Conservation (phyloP, 768 basidiomycete species). For the Leccinum obscurum region DNA sequence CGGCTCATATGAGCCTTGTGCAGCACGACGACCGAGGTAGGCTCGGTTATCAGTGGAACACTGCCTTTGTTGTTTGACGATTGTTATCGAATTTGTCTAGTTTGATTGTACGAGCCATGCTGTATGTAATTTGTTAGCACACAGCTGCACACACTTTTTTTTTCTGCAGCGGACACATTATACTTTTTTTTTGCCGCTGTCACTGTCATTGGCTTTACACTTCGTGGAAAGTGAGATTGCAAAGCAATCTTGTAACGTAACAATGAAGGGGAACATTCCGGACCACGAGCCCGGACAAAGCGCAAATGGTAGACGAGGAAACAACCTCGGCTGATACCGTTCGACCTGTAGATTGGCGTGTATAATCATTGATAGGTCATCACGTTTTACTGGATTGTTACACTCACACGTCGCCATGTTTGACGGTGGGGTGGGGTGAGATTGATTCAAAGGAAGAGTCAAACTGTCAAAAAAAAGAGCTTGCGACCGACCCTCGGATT, state of each 20-base stretch:
- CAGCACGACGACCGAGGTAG: neutral
- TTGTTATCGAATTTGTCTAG: neutral
- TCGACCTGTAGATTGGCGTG: neutral
- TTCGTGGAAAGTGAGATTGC: neutral
- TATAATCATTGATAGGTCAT: neutral
- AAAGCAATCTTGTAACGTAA: neutral
- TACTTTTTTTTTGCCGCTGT: neutral
- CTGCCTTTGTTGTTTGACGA: conserved; percentile 7
- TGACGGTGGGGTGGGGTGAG: conserved; percentile 1
- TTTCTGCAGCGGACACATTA: neutral
- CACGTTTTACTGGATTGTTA: conserved; percentile 1
- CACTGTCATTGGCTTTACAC: neutral
- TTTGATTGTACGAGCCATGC: neutral
- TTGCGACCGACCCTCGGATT: neutral
- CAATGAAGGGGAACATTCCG: neutral
- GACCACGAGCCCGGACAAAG: neutral
- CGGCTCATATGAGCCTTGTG: neutral
- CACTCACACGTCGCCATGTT: conserved; percentile 2
- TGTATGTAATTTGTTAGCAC: conserved; percentile 14
- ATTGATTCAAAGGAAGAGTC: neutral
- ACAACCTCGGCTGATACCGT: neutral
- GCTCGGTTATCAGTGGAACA: conserved; percentile 1
- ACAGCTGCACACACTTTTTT: neutral
- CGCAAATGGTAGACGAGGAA: neutral
- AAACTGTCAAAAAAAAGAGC: neutral